Evolutionary conservation across 2,329 filamentous ascomycete species (phyloP).

Genomic region (Diaporthe sp.): DNA sequence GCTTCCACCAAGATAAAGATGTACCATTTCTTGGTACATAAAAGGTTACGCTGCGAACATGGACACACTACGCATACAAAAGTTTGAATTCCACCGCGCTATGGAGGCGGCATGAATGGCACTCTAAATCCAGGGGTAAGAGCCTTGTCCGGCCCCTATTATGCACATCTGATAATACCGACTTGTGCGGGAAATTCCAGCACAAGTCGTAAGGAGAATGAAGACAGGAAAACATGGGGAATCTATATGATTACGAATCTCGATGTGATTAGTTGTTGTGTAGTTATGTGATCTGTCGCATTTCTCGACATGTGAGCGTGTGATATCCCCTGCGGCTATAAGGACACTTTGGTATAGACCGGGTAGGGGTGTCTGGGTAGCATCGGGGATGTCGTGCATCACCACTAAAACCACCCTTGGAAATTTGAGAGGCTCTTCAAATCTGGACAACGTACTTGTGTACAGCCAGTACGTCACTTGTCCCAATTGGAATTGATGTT

Average conservation of each 20-base stretch:
- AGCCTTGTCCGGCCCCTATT: background rate
- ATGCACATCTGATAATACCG: background rate
- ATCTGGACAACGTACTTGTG: background rate
- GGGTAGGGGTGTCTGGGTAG: background rate
- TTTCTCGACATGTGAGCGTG: background rate
- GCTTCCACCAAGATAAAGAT: background rate
- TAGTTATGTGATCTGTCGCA: background rate
- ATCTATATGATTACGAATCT: background rate
- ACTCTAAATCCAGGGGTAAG: background rate
- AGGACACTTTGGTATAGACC: background rate
- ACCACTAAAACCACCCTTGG: too few species aligned
- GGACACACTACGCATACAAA: background rate
- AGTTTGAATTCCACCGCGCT: background rate
- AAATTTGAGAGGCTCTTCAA: background rate
- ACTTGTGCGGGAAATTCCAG: background rate
- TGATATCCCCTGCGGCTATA: background rate
- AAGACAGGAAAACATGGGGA: background rate
- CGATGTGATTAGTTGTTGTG: too few species aligned
- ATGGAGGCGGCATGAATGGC: background rate
- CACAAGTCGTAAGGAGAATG: too few species aligned
- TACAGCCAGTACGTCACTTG: background rate
- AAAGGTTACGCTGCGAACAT: background rate
- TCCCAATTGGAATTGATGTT: too few species aligned
- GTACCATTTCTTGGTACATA: background rate
- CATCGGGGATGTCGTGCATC: constrained; percentile 9